phyloP scores from a whole-genome alignment of 305 asterid species.

The Solanum hybrid region DNA sequence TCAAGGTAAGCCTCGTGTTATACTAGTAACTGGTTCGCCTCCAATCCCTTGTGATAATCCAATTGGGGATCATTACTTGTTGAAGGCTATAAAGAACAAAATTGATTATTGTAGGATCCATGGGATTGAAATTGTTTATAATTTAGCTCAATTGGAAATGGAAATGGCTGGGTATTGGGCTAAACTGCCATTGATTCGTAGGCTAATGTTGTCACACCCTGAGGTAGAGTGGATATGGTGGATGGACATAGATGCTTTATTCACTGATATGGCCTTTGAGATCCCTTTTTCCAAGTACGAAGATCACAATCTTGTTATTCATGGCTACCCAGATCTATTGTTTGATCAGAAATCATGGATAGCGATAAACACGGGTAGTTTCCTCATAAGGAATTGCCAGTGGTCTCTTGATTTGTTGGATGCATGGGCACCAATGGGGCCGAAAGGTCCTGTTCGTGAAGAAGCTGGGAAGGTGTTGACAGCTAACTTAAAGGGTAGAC shows the following conservation, averaged over 20 bases:
- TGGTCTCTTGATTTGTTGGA: constrained; percentile 19
- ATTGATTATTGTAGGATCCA: constrained; percentile 23
- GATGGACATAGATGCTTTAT: constrained; percentile 22
- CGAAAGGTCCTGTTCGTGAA: constrained; percentile 12
- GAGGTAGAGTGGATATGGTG: constrained; percentile 27
- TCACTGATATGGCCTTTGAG: constrained; percentile 18
- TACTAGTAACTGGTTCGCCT: constrained; percentile 13
- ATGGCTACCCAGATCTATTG: constrained; percentile 19
- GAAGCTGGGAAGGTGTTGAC: constrained; percentile 18
- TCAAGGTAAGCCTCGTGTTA: constrained; percentile 11
- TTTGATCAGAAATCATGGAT: constrained; percentile 21
- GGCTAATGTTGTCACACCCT: constrained; percentile 20
- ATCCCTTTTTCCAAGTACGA: constrained; percentile 14
- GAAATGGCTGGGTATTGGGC: constrained; percentile 23
- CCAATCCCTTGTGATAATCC: constrained; percentile 18
- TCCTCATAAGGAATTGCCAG: constrained; percentile 14
- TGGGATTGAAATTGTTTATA: constrained; percentile 16
- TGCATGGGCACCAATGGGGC: constrained; percentile 15
- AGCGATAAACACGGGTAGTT: constrained; percentile 16
- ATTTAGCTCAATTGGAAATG: constrained; percentile 22
- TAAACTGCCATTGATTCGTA: constrained; percentile 17
- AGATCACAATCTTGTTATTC: constrained; percentile 14
- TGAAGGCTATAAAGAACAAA: constrained; percentile 17
- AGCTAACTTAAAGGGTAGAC: constrained; percentile 13
- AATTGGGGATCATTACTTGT: constrained; percentile 19